Percentiles rank a stretch among this genome's conserved stretches.
phyloP scores from a whole-genome alignment of 495 filamentous ascomycete genomes.

The Penicillium simplicissimum region DNA sequence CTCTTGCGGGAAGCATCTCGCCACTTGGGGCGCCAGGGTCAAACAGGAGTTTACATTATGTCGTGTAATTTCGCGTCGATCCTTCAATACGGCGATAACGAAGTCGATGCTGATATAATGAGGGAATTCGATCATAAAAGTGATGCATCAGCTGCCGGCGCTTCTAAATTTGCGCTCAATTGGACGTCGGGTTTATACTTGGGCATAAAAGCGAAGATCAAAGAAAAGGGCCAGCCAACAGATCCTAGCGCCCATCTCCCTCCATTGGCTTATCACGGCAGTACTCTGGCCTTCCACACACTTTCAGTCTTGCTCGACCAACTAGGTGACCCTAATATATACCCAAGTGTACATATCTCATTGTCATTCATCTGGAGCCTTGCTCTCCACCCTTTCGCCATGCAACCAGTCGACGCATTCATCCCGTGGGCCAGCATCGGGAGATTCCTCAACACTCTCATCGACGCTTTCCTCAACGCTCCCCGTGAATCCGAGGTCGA shows the following conservation, averaged over 20 bases:
- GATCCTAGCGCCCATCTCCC: conserved; percentile 4
- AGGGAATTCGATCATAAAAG: too few species aligned
- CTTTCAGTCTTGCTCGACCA: conserved; percentile 58
- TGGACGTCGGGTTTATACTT: too few species aligned
- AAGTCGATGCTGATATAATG: too few species aligned
- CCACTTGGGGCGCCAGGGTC: conserved; percentile 38
- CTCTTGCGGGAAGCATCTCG: conserved; percentile 59
- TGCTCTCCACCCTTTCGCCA: conserved; percentile 50
- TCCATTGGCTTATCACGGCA: conserved; percentile 35
- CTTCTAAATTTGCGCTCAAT: conserved; percentile 18
- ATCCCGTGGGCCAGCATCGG: conserved; percentile 70
- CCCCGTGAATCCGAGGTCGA: too few species aligned
- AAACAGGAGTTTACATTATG: conserved; percentile 57
- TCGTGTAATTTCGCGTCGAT: conserved; percentile 56
- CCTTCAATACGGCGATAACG: conserved; percentile 65
- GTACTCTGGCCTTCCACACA: conserved; percentile 47
- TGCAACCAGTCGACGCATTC: conserved; percentile 50
- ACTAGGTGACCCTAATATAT: conserved; percentile 59
- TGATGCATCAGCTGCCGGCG: conserved; percentile 35
- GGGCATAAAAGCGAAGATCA: too few species aligned
- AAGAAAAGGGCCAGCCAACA: too few species aligned
- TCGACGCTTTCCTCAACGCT: too few species aligned
- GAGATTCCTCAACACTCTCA: conserved; percentile 64
- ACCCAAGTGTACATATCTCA: conserved; percentile 68
- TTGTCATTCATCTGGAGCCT: conserved; percentile 69